phyloP scores from a whole-genome alignment of 148 eudicot species.

The Vaccinium vitisidaea region DNA sequence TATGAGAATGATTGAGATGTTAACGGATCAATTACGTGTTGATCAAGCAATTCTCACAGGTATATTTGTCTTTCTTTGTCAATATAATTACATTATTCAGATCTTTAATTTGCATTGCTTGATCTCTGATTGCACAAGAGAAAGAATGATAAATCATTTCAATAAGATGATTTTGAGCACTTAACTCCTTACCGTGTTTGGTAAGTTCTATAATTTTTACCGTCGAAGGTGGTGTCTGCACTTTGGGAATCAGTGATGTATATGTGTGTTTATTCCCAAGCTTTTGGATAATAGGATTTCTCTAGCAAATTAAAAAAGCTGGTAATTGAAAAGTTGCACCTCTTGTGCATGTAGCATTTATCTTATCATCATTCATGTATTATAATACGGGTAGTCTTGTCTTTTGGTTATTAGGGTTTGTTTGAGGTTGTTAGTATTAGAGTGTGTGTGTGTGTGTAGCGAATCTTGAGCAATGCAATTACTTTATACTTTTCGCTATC shows the following conservation, averaged over 20 bases:
- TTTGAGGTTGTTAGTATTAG: no score
- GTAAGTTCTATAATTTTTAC: neutral
- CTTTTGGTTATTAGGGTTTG: no score
- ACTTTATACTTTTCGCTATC: no score
- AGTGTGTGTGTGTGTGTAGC: no score
- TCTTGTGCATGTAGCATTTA: neutral
- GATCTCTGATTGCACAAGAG: neutral
- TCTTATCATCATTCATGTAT: no score
- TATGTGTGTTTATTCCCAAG: neutral
- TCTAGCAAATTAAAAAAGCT: neutral
- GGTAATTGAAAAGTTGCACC: neutral
- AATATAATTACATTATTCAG: neutral
- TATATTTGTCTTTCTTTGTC: conserved; percentile 19
- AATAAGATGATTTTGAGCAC: neutral
- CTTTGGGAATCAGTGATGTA: neutral
- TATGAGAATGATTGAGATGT: conserved; percentile 89
- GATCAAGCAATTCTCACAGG: conserved; percentile 99
- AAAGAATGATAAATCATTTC: conserved; percentile 6
- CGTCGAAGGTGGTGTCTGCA: conserved; percentile 6
- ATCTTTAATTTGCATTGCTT: no score
- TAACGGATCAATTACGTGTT: conserved; percentile 87
- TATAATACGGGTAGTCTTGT: no score
- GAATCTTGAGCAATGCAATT: no score
- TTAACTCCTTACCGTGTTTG: neutral
- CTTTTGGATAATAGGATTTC: neutral